phyloP scores from a whole-genome alignment of 2,329 filamentous ascomycete species.

The Penicillium sp. region DNA sequence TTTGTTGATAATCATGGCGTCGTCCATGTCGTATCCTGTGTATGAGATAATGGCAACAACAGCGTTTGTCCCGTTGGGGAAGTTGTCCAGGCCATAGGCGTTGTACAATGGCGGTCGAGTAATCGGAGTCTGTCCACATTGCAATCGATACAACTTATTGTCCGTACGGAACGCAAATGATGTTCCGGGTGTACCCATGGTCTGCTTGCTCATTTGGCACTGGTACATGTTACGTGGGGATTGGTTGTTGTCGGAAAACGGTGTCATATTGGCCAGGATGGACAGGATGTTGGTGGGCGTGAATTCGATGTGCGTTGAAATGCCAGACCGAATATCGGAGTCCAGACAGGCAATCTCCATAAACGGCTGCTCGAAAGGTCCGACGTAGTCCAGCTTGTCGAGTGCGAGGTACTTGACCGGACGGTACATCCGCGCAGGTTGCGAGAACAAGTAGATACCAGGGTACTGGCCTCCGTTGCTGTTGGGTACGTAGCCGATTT shows the following conservation, averaged over 20 bases:
- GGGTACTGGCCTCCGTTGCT: slow-evolving; percentile 93
- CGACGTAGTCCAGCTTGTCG: slow-evolving; percentile 81
- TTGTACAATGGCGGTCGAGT: slow-evolving; percentile 91
- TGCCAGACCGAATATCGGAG: slow-evolving; percentile 77
- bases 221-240: slow-evolving; percentile 99
- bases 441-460: slow-evolving; percentile 88
- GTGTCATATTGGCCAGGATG: slow-evolving; percentile 97
- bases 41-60: slow-evolving; percentile 98
- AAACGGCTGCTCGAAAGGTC: slow-evolving; percentile 92
- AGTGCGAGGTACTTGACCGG: slow-evolving; percentile 89
- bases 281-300: slow-evolving; percentile 95
- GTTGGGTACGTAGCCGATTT: slow-evolving; percentile 86
- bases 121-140: slow-evolving; percentile 93
- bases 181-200: slow-evolving; percentile 93
- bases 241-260: slow-evolving; percentile 98
- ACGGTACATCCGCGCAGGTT: slow-evolving; percentile 79
- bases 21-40: slow-evolving; percentile 99
- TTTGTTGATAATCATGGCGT: slow-evolving; percentile 99
- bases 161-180: slow-evolving; percentile 83
- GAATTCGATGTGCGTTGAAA: slow-evolving; percentile 90
- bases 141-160: slow-evolving; percentile 93
- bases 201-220: slow-evolving; percentile 99
- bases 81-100: slow-evolving; percentile 94
- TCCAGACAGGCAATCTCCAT: slow-evolving; percentile 97
- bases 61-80: slow-evolving; percentile 92